Conservation (phyloP, 2,329 filamentous ascomycete genomes). For the Trichoderma brevicompactum region DNA sequence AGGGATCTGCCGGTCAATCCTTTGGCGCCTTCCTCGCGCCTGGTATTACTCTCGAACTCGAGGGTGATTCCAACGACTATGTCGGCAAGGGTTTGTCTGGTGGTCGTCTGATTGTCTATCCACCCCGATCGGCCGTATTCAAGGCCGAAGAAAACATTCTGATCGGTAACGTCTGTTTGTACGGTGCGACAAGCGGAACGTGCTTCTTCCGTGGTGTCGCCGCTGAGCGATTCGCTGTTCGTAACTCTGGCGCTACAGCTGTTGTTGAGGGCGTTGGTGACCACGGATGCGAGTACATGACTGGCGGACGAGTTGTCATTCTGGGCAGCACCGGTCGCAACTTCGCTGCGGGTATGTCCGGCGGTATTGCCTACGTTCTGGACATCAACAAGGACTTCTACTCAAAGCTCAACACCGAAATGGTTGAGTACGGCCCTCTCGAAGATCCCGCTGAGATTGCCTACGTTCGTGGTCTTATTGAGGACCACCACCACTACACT, state of each 20-base stretch:
- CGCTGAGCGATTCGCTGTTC: slow-evolving; percentile 93
- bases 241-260: slow-evolving; percentile 94
- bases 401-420: slow-evolving; percentile 93
- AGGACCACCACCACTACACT: slow-evolving; percentile 98
- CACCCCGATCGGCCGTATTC: slow-evolving; percentile 85
- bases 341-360: slow-evolving; percentile 98
- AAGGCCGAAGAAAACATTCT: slow-evolving; percentile 96
- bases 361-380: slow-evolving; percentile 92
- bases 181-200: slow-evolving; percentile 86
- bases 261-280: slow-evolving; percentile 96
- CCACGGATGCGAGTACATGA: slow-evolving; percentile 99
- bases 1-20: slow-evolving; percentile 94
- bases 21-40: slow-evolving; percentile 94
- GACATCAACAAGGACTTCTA: slow-evolving; percentile 89
- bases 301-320: slow-evolving; percentile 85
- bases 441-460: slow-evolving; percentile 89
- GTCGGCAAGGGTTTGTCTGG: slow-evolving; percentile 95
- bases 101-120: slow-evolving; percentile 90
- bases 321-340: slow-evolving; percentile 91
- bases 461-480: slow-evolving; percentile 86
- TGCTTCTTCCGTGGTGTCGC: slow-evolving; percentile 98
- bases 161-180: slow-evolving; percentile 92
- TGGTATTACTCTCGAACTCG: slow-evolving; percentile 91
- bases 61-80: slow-evolving; percentile 96
- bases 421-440: slow-evolving; percentile 87